A percentile compares a stretch with the other conserved stretches of the same genome.
Conservation (phyloP, 2,329 filamentous ascomycete genomes). For the Neoarthrinium moseri region DNA sequence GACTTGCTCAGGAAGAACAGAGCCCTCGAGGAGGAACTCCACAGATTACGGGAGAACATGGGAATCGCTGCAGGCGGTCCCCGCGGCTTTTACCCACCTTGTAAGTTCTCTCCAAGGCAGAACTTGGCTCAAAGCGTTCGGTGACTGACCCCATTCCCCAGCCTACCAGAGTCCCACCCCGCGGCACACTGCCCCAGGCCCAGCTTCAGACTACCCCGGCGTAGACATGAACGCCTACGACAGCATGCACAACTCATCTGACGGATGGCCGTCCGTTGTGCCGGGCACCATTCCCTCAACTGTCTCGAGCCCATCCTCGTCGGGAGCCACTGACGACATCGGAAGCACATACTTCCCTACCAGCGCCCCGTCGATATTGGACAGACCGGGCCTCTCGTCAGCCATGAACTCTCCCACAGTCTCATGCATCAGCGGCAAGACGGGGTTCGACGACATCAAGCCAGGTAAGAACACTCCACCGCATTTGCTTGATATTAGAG, state of each 20-base stretch:
- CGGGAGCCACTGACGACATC: conserved; percentile 47
- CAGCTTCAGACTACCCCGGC: conserved; percentile 41
- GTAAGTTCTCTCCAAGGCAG: conserved; percentile 16
- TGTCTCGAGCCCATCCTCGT: conserved; percentile 52
- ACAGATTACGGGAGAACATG: conserved; percentile 42
- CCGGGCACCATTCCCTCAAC: conserved; percentile 45
- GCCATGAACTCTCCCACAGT: conserved; percentile 29
- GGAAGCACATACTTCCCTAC: conserved; percentile 46
- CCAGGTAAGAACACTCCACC: conserved; percentile 24
- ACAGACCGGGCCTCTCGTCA: conserved; percentile 26
- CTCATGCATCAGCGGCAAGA: conserved; percentile 29
- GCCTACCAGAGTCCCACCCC: conserved; percentile 35
- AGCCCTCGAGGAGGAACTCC: conserved; percentile 52
- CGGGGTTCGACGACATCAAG: conserved; percentile 32
- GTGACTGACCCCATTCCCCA: neutral
- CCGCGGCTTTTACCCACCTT: conserved; percentile 22
- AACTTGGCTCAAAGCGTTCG: neutral
- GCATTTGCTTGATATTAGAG: conserved; percentile 9
- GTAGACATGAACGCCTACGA: conserved; percentile 41
- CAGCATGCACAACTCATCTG: conserved; percentile 40
- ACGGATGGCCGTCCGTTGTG: conserved; percentile 44
- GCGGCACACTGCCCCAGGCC: conserved; percentile 42
- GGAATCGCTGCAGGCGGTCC: conserved; percentile 33
- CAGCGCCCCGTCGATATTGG: conserved; percentile 45
- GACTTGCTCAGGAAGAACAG: conserved; percentile 51